Base-by-base conservation (phyloP, 192 early-diverging fungal genomes). In the Phlyctochytrium arcticum region DNA sequence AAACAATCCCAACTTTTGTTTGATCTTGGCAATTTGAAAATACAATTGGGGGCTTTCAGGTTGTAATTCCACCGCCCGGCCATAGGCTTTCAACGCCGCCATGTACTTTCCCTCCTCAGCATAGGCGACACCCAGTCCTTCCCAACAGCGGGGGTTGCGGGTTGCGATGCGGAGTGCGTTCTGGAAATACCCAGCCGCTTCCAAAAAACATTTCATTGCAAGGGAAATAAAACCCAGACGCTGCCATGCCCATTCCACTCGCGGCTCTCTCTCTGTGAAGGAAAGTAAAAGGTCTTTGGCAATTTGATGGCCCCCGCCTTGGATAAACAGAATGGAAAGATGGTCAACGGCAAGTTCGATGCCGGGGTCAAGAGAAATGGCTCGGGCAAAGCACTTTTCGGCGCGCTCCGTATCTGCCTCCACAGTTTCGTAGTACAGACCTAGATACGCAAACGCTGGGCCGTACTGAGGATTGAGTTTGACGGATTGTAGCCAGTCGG, bases 341-440 rank as follows among this genome's bases (percentile, higher is more conserved):
- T 70, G 67, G 10, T 79, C 59, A 1, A 82, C 90, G 4, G 92
- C 88, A 10, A 86, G 82, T 27, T 78, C 73, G 72, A 93, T 85
- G 30, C 71, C 62, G 3, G 79, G 71, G 62, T 93, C 86, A 48
- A 92, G 69, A 0, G 79, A 66, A n/a, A 91, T 77, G 2, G 92
- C 90, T 62, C 91, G 89, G 54, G 81, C 73, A 69, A 89, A 92
- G 69, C 93, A 98, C 59, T 88, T 89, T 35, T 77, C 73, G 6
- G 94, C 92, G 6, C 93, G 86, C 0, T 29, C 68, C 2, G 66
- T 36, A 56, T 95, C 90, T 33, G 77, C 59, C n/a, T 83, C 87
- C 42, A 89, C 74, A 19, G 80, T 55, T 10, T 72, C 75, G 70
- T 93, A 96, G 67, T 90, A 93, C 37, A 89, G 76, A 9, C 94